Evolutionary conservation across 1,284 basidiomycete species (phyloP).

Genomic region (Cystobasidiaceae sp.): DNA sequence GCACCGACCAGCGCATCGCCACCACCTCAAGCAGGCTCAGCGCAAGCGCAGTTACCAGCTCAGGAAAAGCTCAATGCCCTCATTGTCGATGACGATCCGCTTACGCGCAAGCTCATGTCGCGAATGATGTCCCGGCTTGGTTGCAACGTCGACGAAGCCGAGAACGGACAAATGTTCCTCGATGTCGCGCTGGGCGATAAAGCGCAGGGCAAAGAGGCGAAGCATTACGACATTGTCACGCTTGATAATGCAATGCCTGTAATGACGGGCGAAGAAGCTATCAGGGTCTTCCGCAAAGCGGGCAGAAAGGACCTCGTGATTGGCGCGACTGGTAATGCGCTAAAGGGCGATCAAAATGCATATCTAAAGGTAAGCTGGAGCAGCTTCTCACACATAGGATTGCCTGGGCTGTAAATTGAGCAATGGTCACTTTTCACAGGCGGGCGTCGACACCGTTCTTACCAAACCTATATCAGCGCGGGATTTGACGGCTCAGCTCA

Average conservation of each 20-base stretch:
- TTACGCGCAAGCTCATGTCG: conserved; percentile 76
- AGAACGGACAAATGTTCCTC: conserved; percentile 76
- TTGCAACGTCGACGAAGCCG: conserved; percentile 70
- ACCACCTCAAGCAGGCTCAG: neutral
- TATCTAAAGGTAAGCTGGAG: conserved; percentile 17
- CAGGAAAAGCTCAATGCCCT: conserved; percentile 46
- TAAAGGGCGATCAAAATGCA: conserved; percentile 28
- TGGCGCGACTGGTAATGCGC: conserved; percentile 40
- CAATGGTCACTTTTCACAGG: neutral
- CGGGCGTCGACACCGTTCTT: conserved; percentile 20
- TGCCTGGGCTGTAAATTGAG: neutral
- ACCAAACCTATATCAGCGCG: conserved; percentile 20
- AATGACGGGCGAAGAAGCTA: conserved; percentile 37
- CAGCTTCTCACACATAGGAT: neutral
- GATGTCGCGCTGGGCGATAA: conserved; percentile 58
- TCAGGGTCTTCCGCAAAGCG: conserved; percentile 25
- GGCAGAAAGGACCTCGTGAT: conserved; percentile 37
- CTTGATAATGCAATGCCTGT: conserved; percentile 45
- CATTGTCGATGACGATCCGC: conserved; percentile 53
- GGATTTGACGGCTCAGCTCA: conserved; percentile 9
- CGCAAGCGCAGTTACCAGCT: conserved; percentile 9
- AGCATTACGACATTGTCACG: conserved; percentile 23
- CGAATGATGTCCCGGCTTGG: conserved; percentile 72
- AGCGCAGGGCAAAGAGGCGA: neutral
- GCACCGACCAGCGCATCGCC: too few relatives aligned